These are phyloP conservation scores for Pleurotus tuoliensis DNA, from an alignment of 768 basidiomycete species.

Conservation along the genomic window DNA sequence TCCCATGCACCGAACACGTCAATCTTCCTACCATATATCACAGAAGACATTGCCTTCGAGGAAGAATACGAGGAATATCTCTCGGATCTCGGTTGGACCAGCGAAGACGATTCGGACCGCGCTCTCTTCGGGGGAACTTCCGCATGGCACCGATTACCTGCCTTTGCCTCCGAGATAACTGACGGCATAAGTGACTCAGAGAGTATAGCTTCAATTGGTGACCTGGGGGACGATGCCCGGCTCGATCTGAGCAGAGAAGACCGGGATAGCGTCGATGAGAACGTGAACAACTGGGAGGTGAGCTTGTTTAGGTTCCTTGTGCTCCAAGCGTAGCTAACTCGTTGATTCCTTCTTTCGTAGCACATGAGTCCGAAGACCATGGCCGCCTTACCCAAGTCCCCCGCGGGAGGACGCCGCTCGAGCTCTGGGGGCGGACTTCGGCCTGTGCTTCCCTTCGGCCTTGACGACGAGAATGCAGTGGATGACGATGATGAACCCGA, in stretches of 20 bases:
- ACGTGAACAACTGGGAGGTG: constrained; percentile 96
- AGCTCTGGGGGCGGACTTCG: constrained; percentile 83
- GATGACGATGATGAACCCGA: constrained; percentile 68
- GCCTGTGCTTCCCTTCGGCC: constrained; percentile 69
- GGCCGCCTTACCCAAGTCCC: constrained; percentile 89
- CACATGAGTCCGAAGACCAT: constrained; percentile 97
- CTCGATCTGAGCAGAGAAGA: constrained; percentile 61
- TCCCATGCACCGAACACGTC: constrained; percentile 81
- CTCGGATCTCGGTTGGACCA: constrained; percentile 78
- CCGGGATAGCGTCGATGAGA: constrained; percentile 67
- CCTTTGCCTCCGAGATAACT: constrained; percentile 74
- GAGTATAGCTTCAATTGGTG: constrained; percentile 86
- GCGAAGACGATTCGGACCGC: constrained; percentile 44
- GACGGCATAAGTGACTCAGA: constrained; percentile 94
- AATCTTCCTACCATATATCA: constrained; percentile 85
- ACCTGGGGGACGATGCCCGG: constrained; percentile 77
- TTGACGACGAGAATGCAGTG: constrained; percentile 73
- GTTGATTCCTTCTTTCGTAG: constrained; percentile 35
- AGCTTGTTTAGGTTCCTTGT: constrained; percentile 19
- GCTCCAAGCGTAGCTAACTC: constrained; percentile 1
- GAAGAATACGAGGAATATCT: constrained; percentile 97
- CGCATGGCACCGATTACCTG: constrained; percentile 82
- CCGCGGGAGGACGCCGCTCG: constrained; percentile 75
- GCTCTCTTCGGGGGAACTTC: constrained; percentile 40
- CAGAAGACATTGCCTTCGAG: constrained; percentile 92